Conservation (phyloP, 371 early-diverging fungal genomes). For the Conidiobolus incongruus region DNA sequence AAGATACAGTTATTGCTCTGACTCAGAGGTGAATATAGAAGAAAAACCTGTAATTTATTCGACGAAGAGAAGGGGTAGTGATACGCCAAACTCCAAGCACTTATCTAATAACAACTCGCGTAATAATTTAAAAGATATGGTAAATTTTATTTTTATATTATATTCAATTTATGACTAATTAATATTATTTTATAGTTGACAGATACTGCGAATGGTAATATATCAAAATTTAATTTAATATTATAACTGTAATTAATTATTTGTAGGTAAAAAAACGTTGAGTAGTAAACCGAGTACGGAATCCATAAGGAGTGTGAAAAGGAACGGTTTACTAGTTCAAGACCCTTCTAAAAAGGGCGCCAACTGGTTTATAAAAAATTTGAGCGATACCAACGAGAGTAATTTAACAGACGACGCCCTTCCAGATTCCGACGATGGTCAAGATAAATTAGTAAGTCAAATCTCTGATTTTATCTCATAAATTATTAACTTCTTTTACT, state of each 20-base stretch:
- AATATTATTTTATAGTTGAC: neutral
- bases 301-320: neutral
- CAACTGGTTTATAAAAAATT: neutral
- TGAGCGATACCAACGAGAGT: neutral
- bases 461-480: neutral
- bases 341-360: neutral
- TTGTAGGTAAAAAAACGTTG: no score
- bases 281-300: conserved; percentile 1
- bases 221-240: neutral
- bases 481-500: neutral
- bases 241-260: neutral
- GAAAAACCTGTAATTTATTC: neutral
- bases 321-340: conserved; percentile 2
- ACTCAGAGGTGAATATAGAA: neutral
- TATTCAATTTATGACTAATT: neutral
- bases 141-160: neutral
- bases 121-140: neutral
- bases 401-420: neutral
- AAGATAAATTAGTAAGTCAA: neutral
- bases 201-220: neutral
- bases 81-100: neutral
- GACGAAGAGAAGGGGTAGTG: neutral
- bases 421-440: neutral
- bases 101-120: neutral
- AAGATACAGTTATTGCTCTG: conserved; percentile 1